Base-by-base conservation (phyloP, 805 yeast species). In the Ogataea naganishii region DNA sequence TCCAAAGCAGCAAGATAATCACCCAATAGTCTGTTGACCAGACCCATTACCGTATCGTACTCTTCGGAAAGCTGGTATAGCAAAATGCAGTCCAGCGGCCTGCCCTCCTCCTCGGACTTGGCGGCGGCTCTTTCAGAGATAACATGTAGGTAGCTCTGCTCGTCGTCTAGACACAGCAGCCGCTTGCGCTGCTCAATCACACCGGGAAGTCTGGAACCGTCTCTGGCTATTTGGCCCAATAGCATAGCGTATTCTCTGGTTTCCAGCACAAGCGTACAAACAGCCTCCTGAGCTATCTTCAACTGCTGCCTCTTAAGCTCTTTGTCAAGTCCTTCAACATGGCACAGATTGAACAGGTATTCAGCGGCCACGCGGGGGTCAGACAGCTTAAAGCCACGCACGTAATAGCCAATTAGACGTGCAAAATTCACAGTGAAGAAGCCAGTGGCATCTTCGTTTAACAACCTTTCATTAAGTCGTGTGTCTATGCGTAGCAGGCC, bases 331-430 rank as follows among this genome's bases (percentile, higher is more conserved):
- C 54, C 62, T n/a, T 63, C 60, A 39, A 64, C 58, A 42, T 85
- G 44, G 27, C 83, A 77, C 17, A 86, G 75, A 41, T 82, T 60
- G 16, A 81, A 66, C 30, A 89, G 57, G 48, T 92, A 92, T 51
- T 89, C 95, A n/a, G 83, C 81, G 1, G 96, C 96, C 33, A 80
- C 83, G 44, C 78, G 72, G 15, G 97, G 94, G 56, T 86, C 94
- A 23, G 89, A 72, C 35, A 73, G 72, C 44, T 86, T 78, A 64
- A 92, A 89, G 12, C 78, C 72, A 38, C 86, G 69, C 8, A 92
- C 81, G 55, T 84, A 89, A 14, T 77, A 72, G 1, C 94, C 94
- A 28, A 92, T 44, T 30, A 85, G 52, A 34, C 82, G 65, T 13
- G 81, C 75, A 51, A 77, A 72, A 37, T 66, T 66, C 42, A 56